Evolutionary conservation across 108 stramenopile species (phyloP), one percentile per base, ranked within the genome.

Genomic region (Pseudonitzschia multistriata): DNA sequence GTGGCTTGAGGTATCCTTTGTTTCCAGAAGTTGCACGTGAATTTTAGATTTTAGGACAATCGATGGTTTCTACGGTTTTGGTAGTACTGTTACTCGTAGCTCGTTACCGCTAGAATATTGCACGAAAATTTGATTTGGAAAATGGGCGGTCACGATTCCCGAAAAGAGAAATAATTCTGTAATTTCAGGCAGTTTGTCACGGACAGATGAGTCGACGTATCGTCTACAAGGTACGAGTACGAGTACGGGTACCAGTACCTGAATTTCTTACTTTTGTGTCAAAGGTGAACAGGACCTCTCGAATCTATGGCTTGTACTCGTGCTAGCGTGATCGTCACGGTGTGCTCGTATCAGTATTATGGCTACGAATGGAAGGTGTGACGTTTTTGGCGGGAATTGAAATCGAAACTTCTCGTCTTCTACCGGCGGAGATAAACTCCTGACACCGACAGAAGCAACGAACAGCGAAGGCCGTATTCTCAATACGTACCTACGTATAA

Each of bases 11-110:
- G 19, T 52, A 52, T 3, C 21, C 25, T 11, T 25, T 24, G 50
- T 52, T 52, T 52, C 50, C 50, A 10, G 50, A 52, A 52, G 50
- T 52, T 52, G 50, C 4, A 52, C 50, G 22, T 52, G 50, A 52
- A 25, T 2, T 25, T 25, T 52, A 25, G 2, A n/a, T n/a, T n/a
- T n/a, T n/a, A n/a, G n/a, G n/a, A n/a, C n/a, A n/a, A n/a, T n/a
- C n/a, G n/a, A n/a, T n/a, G n/a, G n/a, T n/a, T n/a, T n/a, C n/a
- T n/a, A n/a, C n/a, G n/a, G n/a, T n/a, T n/a, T n/a, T n/a, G n/a
- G n/a, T n/a, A n/a, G n/a, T n/a, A n/a, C n/a, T n/a, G n/a, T n/a
- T n/a, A n/a, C n/a, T n/a, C n/a, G n/a, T n/a, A n/a, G n/a, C n/a
- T n/a, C n/a, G n/a, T n/a, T n/a, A n/a, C n/a, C n/a, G n/a, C n/a